Evolutionary conservation across 805 yeast genomes (phyloP).

Genomic region (Candida silvicultrix): DNA sequence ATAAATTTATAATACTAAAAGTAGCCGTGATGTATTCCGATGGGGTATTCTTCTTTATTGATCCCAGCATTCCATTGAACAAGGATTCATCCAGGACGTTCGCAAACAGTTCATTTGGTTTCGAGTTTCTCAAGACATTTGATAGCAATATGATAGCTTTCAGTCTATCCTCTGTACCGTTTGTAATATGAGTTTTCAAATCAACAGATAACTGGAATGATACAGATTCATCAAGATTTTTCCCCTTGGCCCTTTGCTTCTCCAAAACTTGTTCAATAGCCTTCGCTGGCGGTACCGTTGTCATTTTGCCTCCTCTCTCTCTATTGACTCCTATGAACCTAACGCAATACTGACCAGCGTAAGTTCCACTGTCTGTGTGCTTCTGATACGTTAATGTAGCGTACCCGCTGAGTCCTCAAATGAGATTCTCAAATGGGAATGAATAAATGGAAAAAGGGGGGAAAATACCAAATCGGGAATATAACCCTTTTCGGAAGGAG

Average conservation of each 20-base stretch:
- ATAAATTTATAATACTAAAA: constrained; percentile 27
- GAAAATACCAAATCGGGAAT: background rate
- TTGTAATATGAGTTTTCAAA: constrained; percentile 34
- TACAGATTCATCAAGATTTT: constrained; percentile 12
- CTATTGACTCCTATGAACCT: no score
- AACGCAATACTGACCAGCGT: no score
- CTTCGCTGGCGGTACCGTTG: constrained; percentile 2
- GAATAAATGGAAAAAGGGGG: no score
- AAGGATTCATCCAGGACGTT: constrained; percentile 33
- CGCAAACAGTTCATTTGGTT: constrained; percentile 29
- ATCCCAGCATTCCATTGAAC: constrained; percentile 34
- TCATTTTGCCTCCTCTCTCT: constrained; percentile 1
- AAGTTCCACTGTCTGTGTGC: no score
- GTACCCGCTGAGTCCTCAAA: background rate
- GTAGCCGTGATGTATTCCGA: constrained; percentile 40
- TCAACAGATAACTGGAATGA: constrained; percentile 18
- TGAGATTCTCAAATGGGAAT: background rate
- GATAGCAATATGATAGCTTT: constrained; percentile 50
- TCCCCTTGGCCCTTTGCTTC: constrained; percentile 10
- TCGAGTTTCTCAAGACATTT: constrained; percentile 41
- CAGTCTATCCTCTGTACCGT: constrained; percentile 42
- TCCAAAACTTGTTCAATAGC: constrained; percentile 17
- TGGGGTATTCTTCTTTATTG: constrained; percentile 35
- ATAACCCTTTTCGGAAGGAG: no score
- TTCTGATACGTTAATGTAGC: no score